Conservation (phyloP, 805 yeast genomes). For the Candida xiaguanensis region DNA sequence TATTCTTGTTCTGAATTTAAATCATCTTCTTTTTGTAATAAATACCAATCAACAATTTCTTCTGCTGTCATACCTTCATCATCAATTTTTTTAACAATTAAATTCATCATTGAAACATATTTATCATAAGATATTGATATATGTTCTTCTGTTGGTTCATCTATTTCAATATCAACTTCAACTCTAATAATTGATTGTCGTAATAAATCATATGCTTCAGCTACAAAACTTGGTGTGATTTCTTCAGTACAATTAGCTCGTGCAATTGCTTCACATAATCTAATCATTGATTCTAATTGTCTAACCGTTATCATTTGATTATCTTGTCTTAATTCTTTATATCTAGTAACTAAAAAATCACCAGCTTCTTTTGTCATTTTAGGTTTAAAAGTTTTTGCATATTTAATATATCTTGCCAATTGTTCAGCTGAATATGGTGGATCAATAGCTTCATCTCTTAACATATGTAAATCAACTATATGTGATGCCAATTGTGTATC, state of each 20-base stretch:
- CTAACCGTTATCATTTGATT: slow-evolving; percentile 97
- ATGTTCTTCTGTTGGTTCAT: slow-evolving; percentile 49
- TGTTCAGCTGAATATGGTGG: slow-evolving; percentile 91
- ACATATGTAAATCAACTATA: slow-evolving; percentile 89
- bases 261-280: slow-evolving; percentile 94
- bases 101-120: slow-evolving; percentile 78
- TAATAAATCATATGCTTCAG: slow-evolving; percentile 87
- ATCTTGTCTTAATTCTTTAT: slow-evolving; percentile 81
- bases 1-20: slow-evolving; percentile 67
- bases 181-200: slow-evolving; percentile 91
- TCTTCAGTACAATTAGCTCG: slow-evolving; percentile 93
- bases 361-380: slow-evolving; percentile 79
- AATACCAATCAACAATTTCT: slow-evolving; percentile 76
- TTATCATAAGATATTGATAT: slow-evolving; percentile 76
- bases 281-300: slow-evolving; percentile 90
- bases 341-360: slow-evolving; percentile 67
- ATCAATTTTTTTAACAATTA: slow-evolving; percentile 63
- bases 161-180: slow-evolving; percentile 85
- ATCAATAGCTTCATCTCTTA: slow-evolving; percentile 80
- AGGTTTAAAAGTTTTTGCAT: slow-evolving; percentile 92
- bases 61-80: slow-evolving; percentile 66
- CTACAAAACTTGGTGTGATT: slow-evolving; percentile 78
- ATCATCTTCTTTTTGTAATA: slow-evolving; percentile 67
- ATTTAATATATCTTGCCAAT: slow-evolving; percentile 80
- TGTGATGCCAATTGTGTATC: slow-evolving; percentile 90